These are phyloP conservation scores for Elongisporangium undulatum DNA, from an alignment of 352 stramenopile species.

Conservation along the genomic window DNA sequence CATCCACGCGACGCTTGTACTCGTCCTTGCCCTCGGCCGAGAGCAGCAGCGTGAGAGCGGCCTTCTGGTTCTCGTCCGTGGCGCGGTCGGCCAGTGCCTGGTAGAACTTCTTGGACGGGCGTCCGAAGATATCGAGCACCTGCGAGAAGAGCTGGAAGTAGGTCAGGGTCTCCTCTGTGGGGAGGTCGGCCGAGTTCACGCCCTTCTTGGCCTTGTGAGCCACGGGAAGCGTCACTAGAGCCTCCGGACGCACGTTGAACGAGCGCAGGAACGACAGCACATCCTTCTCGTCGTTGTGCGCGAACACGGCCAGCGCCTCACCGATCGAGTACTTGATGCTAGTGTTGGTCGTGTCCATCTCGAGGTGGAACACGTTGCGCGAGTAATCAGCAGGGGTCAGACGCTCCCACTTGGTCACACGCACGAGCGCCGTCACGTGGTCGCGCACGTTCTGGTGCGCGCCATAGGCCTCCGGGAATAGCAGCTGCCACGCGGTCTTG, in stretches of 20 bases:
- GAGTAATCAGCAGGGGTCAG: slow-evolving; percentile 78
- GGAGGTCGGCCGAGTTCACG: slow-evolving; percentile 5
- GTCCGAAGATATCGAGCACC: slow-evolving; percentile 81
- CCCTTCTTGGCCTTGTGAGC: slow-evolving; percentile 52
- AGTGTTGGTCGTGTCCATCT: slow-evolving; percentile 82
- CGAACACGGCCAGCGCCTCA: slow-evolving; percentile 80
- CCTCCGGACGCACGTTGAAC: slow-evolving; percentile 65
- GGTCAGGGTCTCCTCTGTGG: slow-evolving; percentile 60
- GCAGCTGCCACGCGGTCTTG: slow-evolving; percentile 58
- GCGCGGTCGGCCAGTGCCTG: slow-evolving; percentile 54
- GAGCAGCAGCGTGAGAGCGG: slow-evolving; percentile 38
- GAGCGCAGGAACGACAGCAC: slow-evolving; percentile 66
- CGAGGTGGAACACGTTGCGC: slow-evolving; percentile 85
- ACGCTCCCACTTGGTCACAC: slow-evolving; percentile 73
- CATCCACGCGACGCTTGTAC: slow-evolving; percentile 76
- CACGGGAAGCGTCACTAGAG: slow-evolving; percentile 63
- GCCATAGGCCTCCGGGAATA: slow-evolving; percentile 60
- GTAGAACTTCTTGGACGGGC: slow-evolving; percentile 84
- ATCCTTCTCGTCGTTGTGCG: slow-evolving; percentile 73
- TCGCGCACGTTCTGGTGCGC: slow-evolving; percentile 47
- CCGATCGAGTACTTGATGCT: slow-evolving; percentile 83
- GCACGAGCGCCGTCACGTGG: slow-evolving; percentile 67
- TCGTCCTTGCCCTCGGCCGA: slow-evolving; percentile 75
- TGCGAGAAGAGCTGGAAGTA: slow-evolving; percentile 83
- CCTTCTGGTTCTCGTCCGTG: slow-evolving; percentile 71